These are phyloP conservation scores for Trichoderma citrinoviride DNA, from an alignment of 2,329 filamentous ascomycete species.

Conservation along the genomic window DNA sequence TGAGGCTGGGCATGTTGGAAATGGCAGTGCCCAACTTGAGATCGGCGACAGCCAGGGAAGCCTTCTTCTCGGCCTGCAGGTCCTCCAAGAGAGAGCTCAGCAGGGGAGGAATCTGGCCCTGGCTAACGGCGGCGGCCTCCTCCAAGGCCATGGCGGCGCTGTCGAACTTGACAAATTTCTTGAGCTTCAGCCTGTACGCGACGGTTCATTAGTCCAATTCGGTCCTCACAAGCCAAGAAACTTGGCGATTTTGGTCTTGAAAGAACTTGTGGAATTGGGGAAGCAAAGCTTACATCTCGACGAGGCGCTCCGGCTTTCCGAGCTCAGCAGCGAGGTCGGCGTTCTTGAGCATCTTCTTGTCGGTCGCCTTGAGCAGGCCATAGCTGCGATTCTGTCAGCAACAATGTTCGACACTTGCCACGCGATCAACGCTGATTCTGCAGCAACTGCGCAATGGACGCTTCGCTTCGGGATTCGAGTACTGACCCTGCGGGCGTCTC, in stretches of 20 bases:
- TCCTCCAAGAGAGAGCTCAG: conserved; percentile 78
- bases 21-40: conserved; percentile 90
- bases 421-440: too few species aligned
- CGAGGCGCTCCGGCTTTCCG: conserved; percentile 77
- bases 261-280: conserved; percentile 26
- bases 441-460: not conserved
- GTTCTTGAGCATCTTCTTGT: conserved; percentile 95
- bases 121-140: conserved; percentile 82
- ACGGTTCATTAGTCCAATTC: conserved; percentile 7
- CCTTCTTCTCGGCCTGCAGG: conserved; percentile 97
- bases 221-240: not conserved
- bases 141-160: conserved; percentile 86
- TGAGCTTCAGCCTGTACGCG: conserved; percentile 74
- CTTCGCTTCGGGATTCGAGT: not conserved
- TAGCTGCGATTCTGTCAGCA: conserved; percentile 61
- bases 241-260: not conserved
- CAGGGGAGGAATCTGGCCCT: conserved; percentile 92
- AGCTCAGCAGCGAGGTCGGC: conserved; percentile 75
- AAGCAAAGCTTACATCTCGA: conserved; percentile 66
- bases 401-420: not conserved
- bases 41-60: conserved; percentile 89
- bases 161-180: conserved; percentile 97
- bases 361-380: conserved; percentile 95
- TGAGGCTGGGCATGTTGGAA: conserved; percentile 83
- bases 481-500: conserved; percentile 82